Evolutionary conservation across 1,284 basidiomycete genomes (phyloP).

Genomic region (Volvariella volvacea): DNA sequence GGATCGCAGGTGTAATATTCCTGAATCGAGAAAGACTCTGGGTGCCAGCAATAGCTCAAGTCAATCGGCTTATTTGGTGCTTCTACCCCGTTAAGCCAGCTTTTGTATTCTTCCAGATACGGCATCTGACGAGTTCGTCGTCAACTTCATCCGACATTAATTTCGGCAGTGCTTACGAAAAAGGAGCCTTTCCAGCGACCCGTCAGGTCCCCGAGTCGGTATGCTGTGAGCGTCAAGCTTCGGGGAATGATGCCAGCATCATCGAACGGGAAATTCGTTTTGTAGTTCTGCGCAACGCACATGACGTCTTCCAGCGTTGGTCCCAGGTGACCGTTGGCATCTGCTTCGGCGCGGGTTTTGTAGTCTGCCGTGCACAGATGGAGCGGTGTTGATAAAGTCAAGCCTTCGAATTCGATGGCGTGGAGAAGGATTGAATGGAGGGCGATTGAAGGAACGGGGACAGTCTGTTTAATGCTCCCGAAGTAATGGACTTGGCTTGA

Average conservation of each 20-base stretch:
- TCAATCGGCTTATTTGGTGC: too few relatives aligned
- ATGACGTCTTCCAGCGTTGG: conserved; percentile 38
- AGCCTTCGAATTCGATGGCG: conserved; percentile 33
- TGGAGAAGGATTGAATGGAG: conserved; percentile 40
- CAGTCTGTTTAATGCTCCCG: conserved; percentile 22
- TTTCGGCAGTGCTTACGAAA: conserved; percentile 24
- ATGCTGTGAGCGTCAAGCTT: conserved; percentile 17
- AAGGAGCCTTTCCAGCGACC: conserved; percentile 42
- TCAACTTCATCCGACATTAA: not conserved
- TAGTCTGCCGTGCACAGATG: conserved; percentile 25
- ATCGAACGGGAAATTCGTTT: conserved; percentile 25
- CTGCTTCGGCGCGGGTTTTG: conserved; percentile 16
- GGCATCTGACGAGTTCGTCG: conserved; percentile 23
- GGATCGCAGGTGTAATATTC: conserved; percentile 34
- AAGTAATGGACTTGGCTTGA: conserved; percentile 32
- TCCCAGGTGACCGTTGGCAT: conserved; percentile 18
- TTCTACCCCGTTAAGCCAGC: conserved; percentile 26
- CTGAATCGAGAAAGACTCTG: conserved; percentile 38
- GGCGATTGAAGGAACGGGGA: conserved; percentile 33
- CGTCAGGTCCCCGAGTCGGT: conserved; percentile 34
- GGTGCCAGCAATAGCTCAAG: conserved; percentile 15
- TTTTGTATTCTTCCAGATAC: conserved; percentile 24
- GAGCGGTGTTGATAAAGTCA: conserved; percentile 25
- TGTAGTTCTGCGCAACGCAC: conserved; percentile 32
- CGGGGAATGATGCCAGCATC: conserved; percentile 10